These are phyloP conservation scores for Lepiota brunneoincarnata DNA, from an alignment of 768 basidiomycete species.

Conservation along the genomic window DNA sequence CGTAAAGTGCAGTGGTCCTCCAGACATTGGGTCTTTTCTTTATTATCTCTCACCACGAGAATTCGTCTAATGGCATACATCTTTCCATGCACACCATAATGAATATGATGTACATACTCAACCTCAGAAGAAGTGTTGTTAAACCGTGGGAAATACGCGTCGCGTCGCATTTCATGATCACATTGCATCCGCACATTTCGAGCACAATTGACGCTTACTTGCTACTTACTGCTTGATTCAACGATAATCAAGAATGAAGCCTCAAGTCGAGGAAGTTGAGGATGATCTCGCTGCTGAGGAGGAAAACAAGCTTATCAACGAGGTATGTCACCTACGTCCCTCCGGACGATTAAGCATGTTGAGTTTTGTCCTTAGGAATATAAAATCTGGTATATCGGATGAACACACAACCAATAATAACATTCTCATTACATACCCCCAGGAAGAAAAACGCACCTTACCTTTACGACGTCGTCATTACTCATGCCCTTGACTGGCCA, in stretches of 20 bases:
- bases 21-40: not conserved
- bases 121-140: not conserved
- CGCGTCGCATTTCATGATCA: slow-evolving; percentile 12
- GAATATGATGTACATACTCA: not conserved
- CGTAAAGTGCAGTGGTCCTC: not conserved
- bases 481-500: slow-evolving; percentile 98
- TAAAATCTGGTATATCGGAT: slow-evolving; percentile 65
- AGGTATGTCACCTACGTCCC: slow-evolving; percentile 47
- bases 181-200: not conserved
- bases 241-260: slow-evolving; percentile 32
- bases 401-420: not conserved
- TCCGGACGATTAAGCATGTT: not conserved
- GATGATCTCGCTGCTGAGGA: slow-evolving; percentile 82
- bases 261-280: slow-evolving; percentile 66
- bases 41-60: not conserved
- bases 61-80: slow-evolving; percentile 6
- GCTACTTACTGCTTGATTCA: not conserved
- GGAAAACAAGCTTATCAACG: slow-evolving; percentile 86
- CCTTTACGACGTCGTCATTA: slow-evolving; percentile 95
- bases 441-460: slow-evolving; percentile 99
- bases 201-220: not conserved
- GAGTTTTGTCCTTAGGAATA: slow-evolving; percentile 55
- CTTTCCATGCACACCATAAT: slow-evolving; percentile 5
- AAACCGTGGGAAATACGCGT: slow-evolving; percentile 14
- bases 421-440: slow-evolving; percentile 11